Evolutionary conservation across 495 filamentous ascomycete species (phyloP).

Genomic region (Podospora sp.): DNA sequence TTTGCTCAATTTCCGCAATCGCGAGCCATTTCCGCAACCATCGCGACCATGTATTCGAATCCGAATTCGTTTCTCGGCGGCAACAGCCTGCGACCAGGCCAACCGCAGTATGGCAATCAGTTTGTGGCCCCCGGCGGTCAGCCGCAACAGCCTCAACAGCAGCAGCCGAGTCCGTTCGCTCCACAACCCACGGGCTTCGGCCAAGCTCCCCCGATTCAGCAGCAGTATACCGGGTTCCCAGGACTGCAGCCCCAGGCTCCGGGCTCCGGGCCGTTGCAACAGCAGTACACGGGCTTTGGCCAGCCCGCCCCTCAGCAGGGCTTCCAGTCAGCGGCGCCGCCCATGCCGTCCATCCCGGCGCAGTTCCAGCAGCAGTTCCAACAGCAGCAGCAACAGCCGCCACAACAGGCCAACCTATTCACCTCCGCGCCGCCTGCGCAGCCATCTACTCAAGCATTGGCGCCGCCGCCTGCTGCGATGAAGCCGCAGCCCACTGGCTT

Average conservation of each 20-base stretch:
- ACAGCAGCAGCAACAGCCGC: conserved; percentile 44
- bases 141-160: conserved; percentile 59
- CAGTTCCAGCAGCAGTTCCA: conserved; percentile 53
- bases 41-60: conserved; percentile 75
- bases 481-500: conserved; percentile 77
- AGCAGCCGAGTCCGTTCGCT: conserved; percentile 62
- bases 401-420: conserved; percentile 46
- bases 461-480: conserved; percentile 46
- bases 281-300: conserved; percentile 59
- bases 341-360: conserved; percentile 59
- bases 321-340: conserved; percentile 53
- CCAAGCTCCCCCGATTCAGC: conserved; percentile 62
- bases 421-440: conserved; percentile 36
- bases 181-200: conserved; percentile 62
- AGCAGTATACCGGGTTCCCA: conserved; percentile 62
- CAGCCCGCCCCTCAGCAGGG: conserved; percentile 48
- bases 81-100: conserved; percentile 72
- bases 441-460: conserved; percentile 34
- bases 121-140: conserved; percentile 45
- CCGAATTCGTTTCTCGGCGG: conserved; percentile 82
- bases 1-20: conserved; percentile 3
- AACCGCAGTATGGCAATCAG: conserved; percentile 61
- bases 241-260: conserved; percentile 51
- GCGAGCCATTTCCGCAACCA: conserved; percentile 12
- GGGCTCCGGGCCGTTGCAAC: conserved; percentile 55